Conservation (phyloP, 768 basidiomycete species). For the Xerocomus spinulosus region DNA sequence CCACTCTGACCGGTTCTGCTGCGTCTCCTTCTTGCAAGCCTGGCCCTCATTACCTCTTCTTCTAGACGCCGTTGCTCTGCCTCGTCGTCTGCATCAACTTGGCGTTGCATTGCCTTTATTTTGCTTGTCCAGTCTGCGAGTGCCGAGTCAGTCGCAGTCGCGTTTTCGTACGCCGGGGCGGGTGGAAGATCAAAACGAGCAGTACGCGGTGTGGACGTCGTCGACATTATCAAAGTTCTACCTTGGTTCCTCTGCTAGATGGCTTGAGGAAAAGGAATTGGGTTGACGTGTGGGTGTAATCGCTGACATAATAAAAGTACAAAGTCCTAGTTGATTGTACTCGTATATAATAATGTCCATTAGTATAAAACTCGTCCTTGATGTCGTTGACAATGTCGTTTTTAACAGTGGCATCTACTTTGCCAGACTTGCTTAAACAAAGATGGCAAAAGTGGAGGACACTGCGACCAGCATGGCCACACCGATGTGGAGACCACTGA, state of each 20-base stretch:
- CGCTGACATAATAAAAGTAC: slow-evolving; percentile 19
- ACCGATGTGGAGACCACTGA: slow-evolving; percentile 22
- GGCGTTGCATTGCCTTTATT: slow-evolving; percentile 75
- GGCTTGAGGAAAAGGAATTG: background rate
- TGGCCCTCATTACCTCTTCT: slow-evolving; percentile 47
- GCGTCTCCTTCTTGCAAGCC: slow-evolving; percentile 43
- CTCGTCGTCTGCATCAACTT: slow-evolving; percentile 79
- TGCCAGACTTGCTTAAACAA: slow-evolving; percentile 26
- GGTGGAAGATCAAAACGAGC: slow-evolving; percentile 38
- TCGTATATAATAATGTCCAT: background rate
- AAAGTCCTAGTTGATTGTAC: background rate
- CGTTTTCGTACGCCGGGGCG: slow-evolving; percentile 19
- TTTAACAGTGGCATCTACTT: too few relatives aligned
- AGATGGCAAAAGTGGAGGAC: slow-evolving; percentile 32
- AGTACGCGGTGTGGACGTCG: slow-evolving; percentile 26
- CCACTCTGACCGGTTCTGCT: slow-evolving; percentile 32
- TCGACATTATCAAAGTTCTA: slow-evolving; percentile 26
- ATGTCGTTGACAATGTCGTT: background rate
- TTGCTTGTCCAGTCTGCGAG: slow-evolving; percentile 79
- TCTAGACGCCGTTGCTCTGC: slow-evolving; percentile 66
- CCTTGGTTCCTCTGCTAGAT: too few relatives aligned
- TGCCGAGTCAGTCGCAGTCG: slow-evolving; percentile 47
- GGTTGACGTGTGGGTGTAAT: background rate
- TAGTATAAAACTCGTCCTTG: background rate
- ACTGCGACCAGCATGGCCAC: slow-evolving; percentile 29